A percentile compares a stretch with the other conserved stretches of the same genome.
Evolutionary conservation across 2,329 filamentous ascomycete species (phyloP).

Genomic region (Talaromyces atroroseus): DNA sequence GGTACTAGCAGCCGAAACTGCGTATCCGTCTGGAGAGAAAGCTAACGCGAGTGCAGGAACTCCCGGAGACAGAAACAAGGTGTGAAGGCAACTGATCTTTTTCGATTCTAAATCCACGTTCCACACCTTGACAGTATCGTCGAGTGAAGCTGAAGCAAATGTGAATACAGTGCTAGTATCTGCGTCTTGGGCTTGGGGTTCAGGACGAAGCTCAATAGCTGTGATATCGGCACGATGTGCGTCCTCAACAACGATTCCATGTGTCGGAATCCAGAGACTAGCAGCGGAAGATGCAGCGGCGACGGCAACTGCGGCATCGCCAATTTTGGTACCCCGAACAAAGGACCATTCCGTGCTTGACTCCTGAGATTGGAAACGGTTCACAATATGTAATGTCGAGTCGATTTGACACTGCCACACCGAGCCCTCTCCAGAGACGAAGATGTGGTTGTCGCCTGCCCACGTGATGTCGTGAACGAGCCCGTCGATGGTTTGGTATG

Average conservation of each 20-base stretch:
- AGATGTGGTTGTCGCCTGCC: conserved; percentile 32
- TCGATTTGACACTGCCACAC: conserved; percentile 38
- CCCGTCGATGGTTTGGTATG: conserved; percentile 32
- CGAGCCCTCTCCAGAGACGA: conserved; percentile 35
- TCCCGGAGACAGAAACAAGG: conserved; percentile 31
- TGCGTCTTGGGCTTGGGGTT: conserved; percentile 24
- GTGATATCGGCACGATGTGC: conserved; percentile 42
- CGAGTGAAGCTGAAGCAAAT: conserved; percentile 43
- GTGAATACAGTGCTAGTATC: conserved; percentile 23
- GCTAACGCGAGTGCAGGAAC: conserved; percentile 36
- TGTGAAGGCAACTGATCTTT: conserved; percentile 32
- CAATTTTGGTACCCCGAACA: conserved; percentile 30
- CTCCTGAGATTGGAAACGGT: conserved; percentile 27
- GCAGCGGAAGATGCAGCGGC: conserved; percentile 35
- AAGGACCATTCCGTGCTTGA: conserved; percentile 38
- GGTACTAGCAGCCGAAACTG: conserved; percentile 40
- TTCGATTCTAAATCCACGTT: conserved; percentile 34
- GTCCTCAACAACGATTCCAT: conserved; percentile 33
- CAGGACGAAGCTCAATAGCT: conserved; percentile 37
- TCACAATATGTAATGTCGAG: conserved; percentile 31
- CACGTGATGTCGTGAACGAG: conserved; percentile 41
- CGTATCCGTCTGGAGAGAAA: conserved; percentile 45
- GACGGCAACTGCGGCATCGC: conserved; percentile 30
- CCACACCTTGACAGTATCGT: conserved; percentile 44
- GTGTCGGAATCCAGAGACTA: conserved; percentile 42